Evolutionary conservation across 2,329 filamentous ascomycete genomes (phyloP), one percentile per base, ranked within the genome.

Genomic region (Cladosporium halotolerans): DNA sequence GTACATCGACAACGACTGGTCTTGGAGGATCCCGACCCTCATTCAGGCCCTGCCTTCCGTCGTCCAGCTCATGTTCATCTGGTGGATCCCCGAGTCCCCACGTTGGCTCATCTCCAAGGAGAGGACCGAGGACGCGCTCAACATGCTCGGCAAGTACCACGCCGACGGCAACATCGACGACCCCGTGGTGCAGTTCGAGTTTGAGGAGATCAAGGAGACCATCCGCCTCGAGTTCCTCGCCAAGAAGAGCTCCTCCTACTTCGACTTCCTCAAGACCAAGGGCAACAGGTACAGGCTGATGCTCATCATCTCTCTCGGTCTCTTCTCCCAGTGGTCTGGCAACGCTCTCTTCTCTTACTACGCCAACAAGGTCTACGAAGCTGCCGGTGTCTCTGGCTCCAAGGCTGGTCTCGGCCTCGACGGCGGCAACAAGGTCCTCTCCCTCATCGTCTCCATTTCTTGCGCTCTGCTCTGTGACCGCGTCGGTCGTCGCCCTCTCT

Each of bases 201-300:
- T 76, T 66, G 76, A 76, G 48, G 83, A 87, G 70, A 87, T 87
- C 68, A 79, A 78, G 62, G 77, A 83, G 62, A 84, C 82, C 10
- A 79, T 86, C 53, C 70, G 72, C 49, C 70, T 82, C 55, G 83
- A 86, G 36, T 53, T 53, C 50, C 9, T 13, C 8, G 44, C 50
- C 14, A 51, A 53, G 43, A 53, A 53, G 50, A 62, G 76, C 28
- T 53, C 50, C 36, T 40, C 76, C 56, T 86, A 84, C 66, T 57
- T 78, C 13, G 81, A 85, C 63, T 83, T 86, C 60, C 60, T 86
- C 79, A 54, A 68, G 45, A 76, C 73, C 4, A 70, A 70, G 28
- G 78, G 75, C 39, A 81, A 81, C 62, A 72, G 78, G 33, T 74
- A 76, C 56, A 72, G 79, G 23, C 67, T 79, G 28, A 60, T 78